A percentile compares a stretch with the other conserved stretches of the same genome.
Evolutionary conservation across 768 basidiomycete genomes (phyloP).

Genomic region (Kwoniella botswanensis): DNA sequence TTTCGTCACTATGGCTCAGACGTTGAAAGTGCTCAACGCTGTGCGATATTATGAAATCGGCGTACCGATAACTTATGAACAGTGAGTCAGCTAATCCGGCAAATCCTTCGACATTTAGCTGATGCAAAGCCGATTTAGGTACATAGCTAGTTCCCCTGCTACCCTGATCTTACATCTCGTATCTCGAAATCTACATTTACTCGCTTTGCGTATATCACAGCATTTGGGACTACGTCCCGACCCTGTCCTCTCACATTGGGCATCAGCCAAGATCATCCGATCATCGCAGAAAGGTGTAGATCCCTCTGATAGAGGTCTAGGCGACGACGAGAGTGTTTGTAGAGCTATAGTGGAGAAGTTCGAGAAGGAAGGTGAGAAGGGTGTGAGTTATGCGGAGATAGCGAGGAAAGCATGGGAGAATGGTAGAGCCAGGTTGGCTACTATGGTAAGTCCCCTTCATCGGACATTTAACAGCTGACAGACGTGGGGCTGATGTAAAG

Average conservation of each 20-base stretch:
- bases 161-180: constrained; percentile 82
- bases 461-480: neutral
- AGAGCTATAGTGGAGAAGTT: constrained; percentile 87
- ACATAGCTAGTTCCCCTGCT: constrained; percentile 76
- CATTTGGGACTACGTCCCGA: constrained; percentile 83
- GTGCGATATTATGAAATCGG: constrained; percentile 90
- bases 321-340: constrained; percentile 79
- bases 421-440: constrained; percentile 77
- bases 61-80: constrained; percentile 86
- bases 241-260: constrained; percentile 92
- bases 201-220: constrained; percentile 86
- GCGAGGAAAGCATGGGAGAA: constrained; percentile 91
- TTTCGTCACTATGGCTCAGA: constrained; percentile 89
- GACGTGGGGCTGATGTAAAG: constrained; percentile 4
- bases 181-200: constrained; percentile 83
- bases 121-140: constrained; percentile 63
- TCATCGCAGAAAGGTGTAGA: constrained; percentile 64
- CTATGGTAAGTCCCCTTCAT: constrained; percentile 65
- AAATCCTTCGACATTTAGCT: neutral
- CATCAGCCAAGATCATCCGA: constrained; percentile 82
- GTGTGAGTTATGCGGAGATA: constrained; percentile 92
- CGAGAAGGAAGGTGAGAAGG: constrained; percentile 69
- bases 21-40: constrained; percentile 90
- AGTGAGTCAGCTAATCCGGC: constrained; percentile 65
- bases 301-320: constrained; percentile 64